Evolutionary conservation across 1,139 yeast genomes (phyloP).

Genomic region (Saccharomycopsis crataegensis): DNA sequence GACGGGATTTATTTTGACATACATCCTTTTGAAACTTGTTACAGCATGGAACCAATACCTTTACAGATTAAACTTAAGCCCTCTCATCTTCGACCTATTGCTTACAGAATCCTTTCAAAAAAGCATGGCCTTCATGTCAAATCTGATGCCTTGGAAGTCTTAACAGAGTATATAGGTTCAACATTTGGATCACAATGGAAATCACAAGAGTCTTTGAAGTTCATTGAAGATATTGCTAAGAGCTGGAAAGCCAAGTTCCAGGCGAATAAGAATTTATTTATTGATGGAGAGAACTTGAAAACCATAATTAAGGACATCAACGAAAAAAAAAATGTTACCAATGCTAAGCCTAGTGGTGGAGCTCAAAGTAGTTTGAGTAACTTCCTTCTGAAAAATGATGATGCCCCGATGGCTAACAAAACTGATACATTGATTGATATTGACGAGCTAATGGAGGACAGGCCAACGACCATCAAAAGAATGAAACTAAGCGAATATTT

Average conservation of each 20-base stretch:
- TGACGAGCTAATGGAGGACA: neutral
- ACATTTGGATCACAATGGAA: conserved; percentile 86
- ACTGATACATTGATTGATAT: conserved; percentile 28
- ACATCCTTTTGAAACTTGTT: neutral
- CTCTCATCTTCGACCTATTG: conserved; percentile 80
- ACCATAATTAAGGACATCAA: conserved; percentile 55
- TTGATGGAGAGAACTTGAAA: conserved; percentile 65
- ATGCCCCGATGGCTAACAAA: conserved; percentile 25
- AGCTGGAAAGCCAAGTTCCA: conserved; percentile 56
- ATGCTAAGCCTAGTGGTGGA: neutral
- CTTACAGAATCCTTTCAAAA: conserved; percentile 81
- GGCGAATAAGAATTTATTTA: conserved; percentile 78
- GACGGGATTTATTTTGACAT: neutral
- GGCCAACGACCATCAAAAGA: neutral
- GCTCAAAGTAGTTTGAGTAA: neutral
- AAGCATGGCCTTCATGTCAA: conserved; percentile 89
- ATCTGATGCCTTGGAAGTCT: conserved; percentile 66
- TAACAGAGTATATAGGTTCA: conserved; percentile 68
- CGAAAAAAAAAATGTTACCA: conserved; percentile 24
- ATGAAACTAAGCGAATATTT: conserved; percentile 45
- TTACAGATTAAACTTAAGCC: conserved; percentile 75
- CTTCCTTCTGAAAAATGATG: neutral
- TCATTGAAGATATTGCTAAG: conserved; percentile 72
- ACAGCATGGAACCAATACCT: conserved; percentile 12
- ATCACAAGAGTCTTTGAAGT: conserved; percentile 54